Evolutionary conservation across 2,329 filamentous ascomycete species (phyloP), one percentile per base, ranked within the genome.

Genomic region (Colletotrichum sp.): DNA sequence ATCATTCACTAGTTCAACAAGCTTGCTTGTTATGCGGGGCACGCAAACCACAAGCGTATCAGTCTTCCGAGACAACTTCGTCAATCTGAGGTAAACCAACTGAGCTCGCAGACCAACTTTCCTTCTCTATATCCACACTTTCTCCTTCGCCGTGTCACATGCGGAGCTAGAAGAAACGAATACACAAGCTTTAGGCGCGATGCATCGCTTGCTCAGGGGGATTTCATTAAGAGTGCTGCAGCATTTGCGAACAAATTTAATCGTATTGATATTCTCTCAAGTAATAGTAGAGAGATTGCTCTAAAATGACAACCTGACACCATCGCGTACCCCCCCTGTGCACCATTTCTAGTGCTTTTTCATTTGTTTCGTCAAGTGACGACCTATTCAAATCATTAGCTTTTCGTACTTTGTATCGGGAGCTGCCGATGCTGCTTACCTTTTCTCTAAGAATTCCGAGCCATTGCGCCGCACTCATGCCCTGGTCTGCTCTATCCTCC

Each of bases 401-500:
- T 10, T 61, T 18, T 18, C 4, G 10, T 4, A 13, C 18, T 61
- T 34, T 13, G 18, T 57, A 6, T 32, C 26, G 60, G 24, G 21
- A 55, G 12, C n/a, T 36, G 32, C 28, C 39, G n/a, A 28, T 14
- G 52, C 61, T 64, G 78, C 82, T 81, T 80, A 98, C 97, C 95
- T 99, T 99, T 89, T 99, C 97, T 85, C 96, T 91, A 85, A 99
- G 86, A 81, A 92, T 93, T 72, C 95, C 96, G 89, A 99, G 93
- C 93, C 96, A 99, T 86, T 99, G 96, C 81, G 94, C 93, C 82
- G 97, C 93, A 83, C 96, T 98, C 86, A 98, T 93, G 66, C 96
- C 94, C 87, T 98, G 96, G 83, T 99, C 97, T 71, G 96, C 95
- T 79, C 96, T 90, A 86, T 99, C 97, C 86, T 99, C 97, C 63